A percentile compares a stretch with the other conserved stretches of the same genome.
These are phyloP conservation scores for Arthrobotrys megalospora DNA, from an alignment of 2,329 filamentous ascomycete species.

Conservation along the genomic window DNA sequence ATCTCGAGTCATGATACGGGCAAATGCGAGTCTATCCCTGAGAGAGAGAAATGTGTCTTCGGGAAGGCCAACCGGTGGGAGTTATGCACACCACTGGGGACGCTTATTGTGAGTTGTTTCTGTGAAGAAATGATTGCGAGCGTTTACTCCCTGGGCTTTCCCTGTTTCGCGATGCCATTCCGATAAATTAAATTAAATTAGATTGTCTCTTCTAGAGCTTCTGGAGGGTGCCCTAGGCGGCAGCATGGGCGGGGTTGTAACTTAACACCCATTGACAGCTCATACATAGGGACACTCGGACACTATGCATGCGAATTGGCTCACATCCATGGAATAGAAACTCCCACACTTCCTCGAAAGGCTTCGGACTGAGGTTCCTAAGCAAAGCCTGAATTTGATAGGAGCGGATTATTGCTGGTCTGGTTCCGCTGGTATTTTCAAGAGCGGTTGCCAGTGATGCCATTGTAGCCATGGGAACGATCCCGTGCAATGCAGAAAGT, in stretches of 20 bases:
- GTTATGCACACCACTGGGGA: conserved; percentile 4
- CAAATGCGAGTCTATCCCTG: conserved; percentile 36
- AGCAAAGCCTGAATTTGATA: conserved; percentile 8
- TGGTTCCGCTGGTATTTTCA: conserved; percentile 22
- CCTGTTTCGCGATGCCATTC: conserved; percentile 56
- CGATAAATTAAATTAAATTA: conserved; percentile 62
- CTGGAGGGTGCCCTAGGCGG: conserved; percentile 49
- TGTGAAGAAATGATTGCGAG: conserved; percentile 10
- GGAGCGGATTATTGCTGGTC: conserved; percentile 15
- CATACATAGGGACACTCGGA: conserved; percentile 35
- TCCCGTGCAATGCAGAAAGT: conserved; percentile 10
- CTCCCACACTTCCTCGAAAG: conserved; percentile 55
- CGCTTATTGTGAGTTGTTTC: conserved; percentile 23
- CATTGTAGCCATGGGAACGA: conserved; percentile 31
- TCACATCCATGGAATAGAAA: conserved; percentile 58
- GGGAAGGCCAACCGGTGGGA: conserved; percentile 52
- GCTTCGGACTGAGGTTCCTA: conserved; percentile 43
- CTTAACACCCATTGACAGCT: conserved; percentile 59
- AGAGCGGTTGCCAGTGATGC: background rate
- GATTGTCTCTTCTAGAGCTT: conserved; percentile 32
- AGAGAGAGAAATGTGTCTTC: conserved; percentile 22
- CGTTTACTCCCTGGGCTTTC: conserved; percentile 35
- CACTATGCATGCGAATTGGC: conserved; percentile 27
- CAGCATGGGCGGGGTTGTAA: conserved; percentile 44
- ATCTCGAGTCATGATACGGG: conserved; percentile 32